Conservation (phyloP, 257 asterid species). For the Eucommia ulmoides region DNA sequence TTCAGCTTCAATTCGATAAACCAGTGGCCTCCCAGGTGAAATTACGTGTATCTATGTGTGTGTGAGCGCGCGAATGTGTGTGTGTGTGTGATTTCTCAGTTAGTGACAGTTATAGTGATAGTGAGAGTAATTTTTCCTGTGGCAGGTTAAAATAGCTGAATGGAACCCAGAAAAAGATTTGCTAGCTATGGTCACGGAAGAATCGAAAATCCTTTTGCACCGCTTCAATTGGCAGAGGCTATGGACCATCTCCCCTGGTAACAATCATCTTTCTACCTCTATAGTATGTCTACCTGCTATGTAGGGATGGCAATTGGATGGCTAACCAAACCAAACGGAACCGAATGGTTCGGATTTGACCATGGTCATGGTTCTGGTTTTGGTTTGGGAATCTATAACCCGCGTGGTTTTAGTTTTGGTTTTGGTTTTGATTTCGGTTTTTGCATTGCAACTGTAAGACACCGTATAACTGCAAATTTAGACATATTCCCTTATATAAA, state of each 20-base stretch:
- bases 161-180: slow-evolving; percentile 99
- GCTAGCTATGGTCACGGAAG: slow-evolving; percentile 87
- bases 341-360: too few relatives aligned
- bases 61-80: not conserved
- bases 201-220: slow-evolving; percentile 81
- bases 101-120: too few relatives aligned
- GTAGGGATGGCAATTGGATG: too few relatives aligned
- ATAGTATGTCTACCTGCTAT: too few relatives aligned
- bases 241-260: slow-evolving; percentile 83
- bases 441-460: too few relatives aligned
- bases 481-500: too few relatives aligned
- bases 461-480: too few relatives aligned
- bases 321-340: too few relatives aligned
- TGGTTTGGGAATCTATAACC: too few relatives aligned
- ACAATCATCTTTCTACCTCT: not conserved
- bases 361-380: too few relatives aligned
- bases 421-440: too few relatives aligned
- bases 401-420: too few relatives aligned
- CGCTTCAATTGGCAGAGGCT: slow-evolving; percentile 99
- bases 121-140: not conserved
- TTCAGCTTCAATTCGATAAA: slow-evolving; percentile 93
- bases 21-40: slow-evolving; percentile 81
- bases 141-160: slow-evolving; percentile 81
- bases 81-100: not conserved
- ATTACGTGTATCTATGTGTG: not conserved